Percentiles rank a stretch among this genome's conserved stretches.
These are phyloP conservation scores for Blastomyces silverae DNA, from an alignment of 2,329 filamentous ascomycete genomes.

Conservation along the genomic window DNA sequence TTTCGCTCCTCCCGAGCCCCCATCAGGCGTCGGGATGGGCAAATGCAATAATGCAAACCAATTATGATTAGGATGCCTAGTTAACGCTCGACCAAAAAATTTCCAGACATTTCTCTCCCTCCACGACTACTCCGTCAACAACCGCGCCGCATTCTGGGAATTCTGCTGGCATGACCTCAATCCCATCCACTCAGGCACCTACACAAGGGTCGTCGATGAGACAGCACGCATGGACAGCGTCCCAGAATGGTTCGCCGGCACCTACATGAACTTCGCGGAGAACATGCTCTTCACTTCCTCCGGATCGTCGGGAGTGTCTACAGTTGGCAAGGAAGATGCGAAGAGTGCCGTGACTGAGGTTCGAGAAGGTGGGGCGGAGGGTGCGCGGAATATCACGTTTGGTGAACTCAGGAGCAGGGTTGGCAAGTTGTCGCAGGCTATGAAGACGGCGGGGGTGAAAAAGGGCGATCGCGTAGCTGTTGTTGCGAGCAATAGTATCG, in stretches of 20 bases:
- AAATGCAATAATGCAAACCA: neutral
- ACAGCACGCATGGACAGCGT: constrained; percentile 61
- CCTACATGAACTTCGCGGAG: constrained; percentile 70
- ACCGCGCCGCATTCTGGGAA: constrained; percentile 59
- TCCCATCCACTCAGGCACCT: constrained; percentile 58
- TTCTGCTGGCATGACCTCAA: constrained; percentile 55
- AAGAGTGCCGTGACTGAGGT: constrained; percentile 65
- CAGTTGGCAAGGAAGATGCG: constrained; percentile 59
- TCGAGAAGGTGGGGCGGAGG: constrained; percentile 34
- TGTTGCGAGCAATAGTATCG: constrained; percentile 66
- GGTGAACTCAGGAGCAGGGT: constrained; percentile 55
- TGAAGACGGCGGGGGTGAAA: constrained; percentile 58
- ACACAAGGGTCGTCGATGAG: constrained; percentile 60
- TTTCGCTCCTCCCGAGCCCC: neutral
- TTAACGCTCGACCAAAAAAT: constrained; percentile 9
- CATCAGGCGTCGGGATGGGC: neutral
- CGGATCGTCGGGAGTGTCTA: constrained; percentile 40
- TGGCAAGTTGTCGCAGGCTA: constrained; percentile 56
- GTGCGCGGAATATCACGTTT: constrained; percentile 56
- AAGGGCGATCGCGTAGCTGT: constrained; percentile 70
- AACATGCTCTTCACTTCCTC: constrained; percentile 61
- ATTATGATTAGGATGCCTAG: neutral
- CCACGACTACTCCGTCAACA: constrained; percentile 60
- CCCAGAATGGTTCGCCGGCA: constrained; percentile 70
- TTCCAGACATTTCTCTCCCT: constrained; percentile 60